Evolutionary conservation across 495 filamentous ascomycete species (phyloP), one percentile per base, ranked within the genome.

Genomic region (Recurvomyces mirabilis): DNA sequence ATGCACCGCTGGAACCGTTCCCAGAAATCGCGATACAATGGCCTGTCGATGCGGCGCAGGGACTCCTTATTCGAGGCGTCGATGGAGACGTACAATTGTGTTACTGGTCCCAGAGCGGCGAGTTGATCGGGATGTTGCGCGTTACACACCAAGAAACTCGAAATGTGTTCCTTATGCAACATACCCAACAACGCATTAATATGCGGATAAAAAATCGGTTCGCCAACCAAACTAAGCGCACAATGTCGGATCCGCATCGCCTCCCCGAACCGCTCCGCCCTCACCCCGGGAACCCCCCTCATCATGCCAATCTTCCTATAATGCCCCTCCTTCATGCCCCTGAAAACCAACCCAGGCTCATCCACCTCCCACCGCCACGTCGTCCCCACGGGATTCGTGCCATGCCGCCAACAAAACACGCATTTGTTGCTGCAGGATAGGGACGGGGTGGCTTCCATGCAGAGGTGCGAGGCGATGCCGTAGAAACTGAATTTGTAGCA

Each of bases 401-500:
- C 89, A 58, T 95, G 89, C 11, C 89, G 80, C 89, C 89, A 96
- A 71, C 89, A 96, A 66, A 96, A 96, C 57, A 96, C 83, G 64
- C 89, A 96, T 60, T 96, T 96, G 63, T 96, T 96, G 54, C 82
- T 87, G 71, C 89, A 96, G 13, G 85, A 93, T 14, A 96, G 74
- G 1, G 87, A 93, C 0, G 89, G 89, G 0, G 89, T 96, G 3
- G 87, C 84, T 65, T 96, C 89, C 89, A 96, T 96, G 67, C 89
- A 96, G 31, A 91, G 78, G 54, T 96, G 89, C 1, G 88, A 94
- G 43, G 78, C 74, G 58, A 96, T 96, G 48, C 88, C 89, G 62
- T 96, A 96, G 66, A 96, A 94, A 5, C 82, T 87, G 61, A 72
- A 94, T 60, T 96, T 96, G 72, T 96, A 96, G 69, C 89, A 96